Conservation (phyloP, 169 alveolate genomes). For the Theileria sp. region DNA sequence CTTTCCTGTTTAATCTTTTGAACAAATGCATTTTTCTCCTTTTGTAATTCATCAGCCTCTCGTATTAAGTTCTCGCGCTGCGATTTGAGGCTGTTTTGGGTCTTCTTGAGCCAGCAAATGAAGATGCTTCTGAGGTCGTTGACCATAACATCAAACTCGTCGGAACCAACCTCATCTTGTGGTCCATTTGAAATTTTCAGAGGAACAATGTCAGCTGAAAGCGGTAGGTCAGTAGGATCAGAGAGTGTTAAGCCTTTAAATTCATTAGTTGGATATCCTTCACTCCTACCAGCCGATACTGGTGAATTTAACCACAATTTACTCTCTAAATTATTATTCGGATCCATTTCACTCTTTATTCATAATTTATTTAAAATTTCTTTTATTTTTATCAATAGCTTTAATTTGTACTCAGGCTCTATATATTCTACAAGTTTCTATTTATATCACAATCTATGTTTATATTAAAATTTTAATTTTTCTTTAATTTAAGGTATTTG, state of each 20-base stretch:
- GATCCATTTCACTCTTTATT: background rate
- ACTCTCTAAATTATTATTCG: background rate
- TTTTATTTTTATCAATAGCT: background rate
- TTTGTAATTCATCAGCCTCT: conserved; percentile 68
- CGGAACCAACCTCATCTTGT: conserved; percentile 31
- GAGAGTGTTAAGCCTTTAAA: conserved; percentile 12
- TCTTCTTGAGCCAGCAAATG: conserved; percentile 81
- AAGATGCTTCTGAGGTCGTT: conserved; percentile 82
- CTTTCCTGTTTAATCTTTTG: conserved; percentile 50
- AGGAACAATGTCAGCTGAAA: conserved; percentile 46
- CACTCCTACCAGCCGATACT: background rate
- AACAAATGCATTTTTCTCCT: conserved; percentile 69
- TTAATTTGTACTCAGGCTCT: background rate
- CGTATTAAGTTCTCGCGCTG: conserved; percentile 62
- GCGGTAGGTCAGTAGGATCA: background rate
- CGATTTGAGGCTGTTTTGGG: conserved; percentile 71
- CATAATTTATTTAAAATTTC: background rate
- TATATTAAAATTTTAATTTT: no score
- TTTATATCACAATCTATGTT: background rate
- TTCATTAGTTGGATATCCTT: conserved; percentile 6
- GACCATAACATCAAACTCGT: conserved; percentile 84
- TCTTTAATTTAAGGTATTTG: no score
- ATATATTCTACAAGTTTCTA: background rate
- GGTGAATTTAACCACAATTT: conserved; percentile 21
- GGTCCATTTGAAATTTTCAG: conserved; percentile 11